phyloP scores from a whole-genome alignment of 2,329 filamentous ascomycete genomes.

The Diaporthe citri region DNA sequence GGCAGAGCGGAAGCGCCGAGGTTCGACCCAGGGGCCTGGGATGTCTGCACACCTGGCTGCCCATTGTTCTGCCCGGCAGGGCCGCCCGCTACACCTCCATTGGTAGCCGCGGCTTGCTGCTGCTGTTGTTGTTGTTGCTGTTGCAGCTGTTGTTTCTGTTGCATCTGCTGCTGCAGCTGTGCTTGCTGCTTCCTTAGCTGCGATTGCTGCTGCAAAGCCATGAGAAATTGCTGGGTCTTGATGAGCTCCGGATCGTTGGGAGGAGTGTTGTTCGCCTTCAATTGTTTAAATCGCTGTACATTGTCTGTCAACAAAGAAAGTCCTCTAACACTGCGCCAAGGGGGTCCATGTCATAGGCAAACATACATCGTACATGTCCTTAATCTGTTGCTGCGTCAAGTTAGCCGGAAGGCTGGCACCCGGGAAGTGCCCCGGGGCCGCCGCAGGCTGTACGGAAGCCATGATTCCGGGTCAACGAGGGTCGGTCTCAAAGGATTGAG shows the following conservation, averaged over 20 bases:
- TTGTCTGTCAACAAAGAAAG: constrained; percentile 50
- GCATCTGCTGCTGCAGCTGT: constrained; percentile 34
- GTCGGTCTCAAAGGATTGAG: constrained; percentile 40
- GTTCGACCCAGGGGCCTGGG: constrained; percentile 51
- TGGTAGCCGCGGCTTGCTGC: constrained; percentile 58
- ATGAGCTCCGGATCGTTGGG: constrained; percentile 88
- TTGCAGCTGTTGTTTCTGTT: constrained; percentile 55
- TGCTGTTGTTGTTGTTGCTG: constrained; percentile 58
- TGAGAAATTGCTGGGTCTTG: constrained; percentile 82
- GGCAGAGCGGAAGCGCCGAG: constrained; percentile 56
- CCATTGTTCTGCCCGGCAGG: constrained; percentile 55
- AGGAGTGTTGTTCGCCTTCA: constrained; percentile 87
- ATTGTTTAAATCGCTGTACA: constrained; percentile 85
- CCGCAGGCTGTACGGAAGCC: constrained; percentile 80
- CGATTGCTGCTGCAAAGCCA: constrained; percentile 67
- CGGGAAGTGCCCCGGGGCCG: constrained; percentile 76
- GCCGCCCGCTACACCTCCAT: constrained; percentile 66
- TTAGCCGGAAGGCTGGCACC: constrained; percentile 71
- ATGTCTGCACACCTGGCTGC: constrained; percentile 49
- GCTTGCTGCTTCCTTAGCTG: constrained; percentile 44
- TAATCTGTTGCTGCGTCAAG: constrained; percentile 81
- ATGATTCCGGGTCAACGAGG: constrained; percentile 61
- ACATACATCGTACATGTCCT: constrained; percentile 78
- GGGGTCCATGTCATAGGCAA: constrained; percentile 14
- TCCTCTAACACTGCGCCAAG: not conserved